Conservation (phyloP, 331 rosid genomes). For the Cucumis variabilis region DNA sequence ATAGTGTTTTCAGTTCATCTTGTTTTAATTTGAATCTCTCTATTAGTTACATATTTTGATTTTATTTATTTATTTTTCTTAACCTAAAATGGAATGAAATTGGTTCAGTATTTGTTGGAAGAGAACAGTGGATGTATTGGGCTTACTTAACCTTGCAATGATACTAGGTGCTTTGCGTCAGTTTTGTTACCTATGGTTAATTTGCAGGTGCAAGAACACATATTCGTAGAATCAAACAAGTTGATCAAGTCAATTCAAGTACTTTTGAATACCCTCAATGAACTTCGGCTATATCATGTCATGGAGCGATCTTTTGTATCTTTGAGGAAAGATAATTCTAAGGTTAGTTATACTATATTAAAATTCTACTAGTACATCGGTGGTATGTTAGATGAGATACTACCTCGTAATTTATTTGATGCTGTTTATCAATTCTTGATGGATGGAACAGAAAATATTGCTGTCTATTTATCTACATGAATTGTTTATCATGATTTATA, state of each 20-base stretch:
- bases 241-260: constrained; percentile 88
- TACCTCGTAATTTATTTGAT: not conserved
- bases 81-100: not conserved
- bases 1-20: not conserved
- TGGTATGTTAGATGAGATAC: constrained; percentile 6
- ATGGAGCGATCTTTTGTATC: constrained; percentile 53
- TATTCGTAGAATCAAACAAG: constrained; percentile 76
- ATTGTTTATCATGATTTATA: not conserved
- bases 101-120: not conserved
- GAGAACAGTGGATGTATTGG: not conserved
- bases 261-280: constrained; percentile 83
- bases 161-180: not conserved
- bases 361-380: not conserved
- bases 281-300: constrained; percentile 79
- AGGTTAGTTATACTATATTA: constrained; percentile 50
- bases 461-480: constrained; percentile 1
- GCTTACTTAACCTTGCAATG: constrained; percentile 5
- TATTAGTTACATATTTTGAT: not conserved
- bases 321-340: constrained; percentile 58
- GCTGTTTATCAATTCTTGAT: not conserved
- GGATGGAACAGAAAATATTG: not conserved
- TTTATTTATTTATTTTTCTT: no score
- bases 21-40: not conserved
- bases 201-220: constrained; percentile 82
- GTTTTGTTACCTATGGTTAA: constrained; percentile 17